These are phyloP conservation scores for Daldinia childiae DNA, from an alignment of 495 filamentous ascomycete genomes.

Conservation along the genomic window DNA sequence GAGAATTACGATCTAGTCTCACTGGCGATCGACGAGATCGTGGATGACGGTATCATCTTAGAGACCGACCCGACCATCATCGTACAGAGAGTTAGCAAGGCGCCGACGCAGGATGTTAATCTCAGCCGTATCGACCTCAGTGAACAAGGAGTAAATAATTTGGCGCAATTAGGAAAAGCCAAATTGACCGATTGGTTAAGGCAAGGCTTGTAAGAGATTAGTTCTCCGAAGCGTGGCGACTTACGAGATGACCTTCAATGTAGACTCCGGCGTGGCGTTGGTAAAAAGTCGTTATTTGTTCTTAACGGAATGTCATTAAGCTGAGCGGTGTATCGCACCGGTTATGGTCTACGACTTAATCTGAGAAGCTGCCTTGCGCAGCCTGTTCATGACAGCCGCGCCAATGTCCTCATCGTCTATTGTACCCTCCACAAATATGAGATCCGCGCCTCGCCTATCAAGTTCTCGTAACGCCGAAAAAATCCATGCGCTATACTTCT, in stretches of 20 bases:
- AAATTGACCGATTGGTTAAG: conserved; percentile 92
- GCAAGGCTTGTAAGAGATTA: conserved; percentile 67
- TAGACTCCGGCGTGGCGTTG: conserved; percentile 45
- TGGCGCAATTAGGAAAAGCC: conserved; percentile 93
- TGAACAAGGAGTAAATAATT: conserved; percentile 94
- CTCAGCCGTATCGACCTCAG: conserved; percentile 93
- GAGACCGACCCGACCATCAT: conserved; percentile 96
- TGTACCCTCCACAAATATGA: conserved; percentile 93
- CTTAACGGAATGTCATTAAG: conserved; percentile 38
- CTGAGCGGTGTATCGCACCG: conserved; percentile 7
- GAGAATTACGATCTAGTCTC: conserved; percentile 97
- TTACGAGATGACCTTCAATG: conserved; percentile 25
- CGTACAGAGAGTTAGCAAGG: conserved; percentile 86
- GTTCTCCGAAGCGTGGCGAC: conserved; percentile 11
- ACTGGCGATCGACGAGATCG: conserved; percentile 92
- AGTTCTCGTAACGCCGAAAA: conserved; percentile 89
- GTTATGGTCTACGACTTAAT: conserved; percentile 55
- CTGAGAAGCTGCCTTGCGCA: conserved; percentile 83
- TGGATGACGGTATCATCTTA: conserved; percentile 95
- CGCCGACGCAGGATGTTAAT: conserved; percentile 90
- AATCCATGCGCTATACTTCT: conserved; percentile 81
- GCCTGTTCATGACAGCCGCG: conserved; percentile 95
- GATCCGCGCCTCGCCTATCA: conserved; percentile 78
- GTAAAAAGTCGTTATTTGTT: conserved; percentile 44
- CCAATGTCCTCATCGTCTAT: conserved; percentile 82